Evolutionary conservation across 2,329 filamentous ascomycete species (phyloP).

Genomic region (Cucurbitaria berberidis): DNA sequence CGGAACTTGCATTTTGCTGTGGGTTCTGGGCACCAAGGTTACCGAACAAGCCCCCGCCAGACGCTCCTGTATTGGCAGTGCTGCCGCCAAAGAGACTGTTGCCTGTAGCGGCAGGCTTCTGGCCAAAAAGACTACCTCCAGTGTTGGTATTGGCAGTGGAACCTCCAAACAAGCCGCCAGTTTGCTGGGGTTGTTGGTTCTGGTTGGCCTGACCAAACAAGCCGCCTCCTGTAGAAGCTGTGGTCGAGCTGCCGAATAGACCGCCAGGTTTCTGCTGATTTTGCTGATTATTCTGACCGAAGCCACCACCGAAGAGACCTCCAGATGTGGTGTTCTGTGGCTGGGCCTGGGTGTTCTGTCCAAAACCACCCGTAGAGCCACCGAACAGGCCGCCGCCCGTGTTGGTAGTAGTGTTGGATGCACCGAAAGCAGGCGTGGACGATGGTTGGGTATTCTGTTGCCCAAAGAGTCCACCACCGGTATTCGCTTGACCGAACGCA

Average conservation of each 20-base stretch:
- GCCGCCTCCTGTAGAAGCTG: slow-evolving; percentile 51
- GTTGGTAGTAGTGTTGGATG: slow-evolving; percentile 30
- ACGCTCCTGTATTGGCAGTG: slow-evolving; percentile 21
- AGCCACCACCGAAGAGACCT: slow-evolving; percentile 54
- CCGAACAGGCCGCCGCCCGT: slow-evolving; percentile 40
- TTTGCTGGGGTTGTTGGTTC: slow-evolving; percentile 23
- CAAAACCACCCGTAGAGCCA: slow-evolving; percentile 36
- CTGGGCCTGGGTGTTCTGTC: slow-evolving; percentile 38
- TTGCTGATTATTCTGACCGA: slow-evolving; percentile 45
- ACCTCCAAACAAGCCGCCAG: slow-evolving; percentile 54
- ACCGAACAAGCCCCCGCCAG: slow-evolving; percentile 45
- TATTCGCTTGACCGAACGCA: slow-evolving; percentile 36
- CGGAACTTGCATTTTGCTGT: slow-evolving; percentile 36
- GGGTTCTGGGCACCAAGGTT: slow-evolving; percentile 38
- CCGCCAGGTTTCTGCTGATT: slow-evolving; percentile 49
- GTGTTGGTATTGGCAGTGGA: slow-evolving; percentile 54
- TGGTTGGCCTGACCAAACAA: slow-evolving; percentile 57
- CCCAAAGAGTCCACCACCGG: slow-evolving; percentile 44
- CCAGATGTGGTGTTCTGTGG: slow-evolving; percentile 35
- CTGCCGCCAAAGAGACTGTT: slow-evolving; percentile 40
- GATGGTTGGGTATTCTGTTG: slow-evolving; percentile 35
- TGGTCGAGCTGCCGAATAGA: slow-evolving; percentile 39
- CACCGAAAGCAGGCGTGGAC: slow-evolving; percentile 37
- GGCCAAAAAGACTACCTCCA: slow-evolving; percentile 51
- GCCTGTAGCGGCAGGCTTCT: slow-evolving; percentile 31